Evolutionary conservation across 148 eudicot species (phyloP).

Genomic region (Camellia granthamiana): DNA sequence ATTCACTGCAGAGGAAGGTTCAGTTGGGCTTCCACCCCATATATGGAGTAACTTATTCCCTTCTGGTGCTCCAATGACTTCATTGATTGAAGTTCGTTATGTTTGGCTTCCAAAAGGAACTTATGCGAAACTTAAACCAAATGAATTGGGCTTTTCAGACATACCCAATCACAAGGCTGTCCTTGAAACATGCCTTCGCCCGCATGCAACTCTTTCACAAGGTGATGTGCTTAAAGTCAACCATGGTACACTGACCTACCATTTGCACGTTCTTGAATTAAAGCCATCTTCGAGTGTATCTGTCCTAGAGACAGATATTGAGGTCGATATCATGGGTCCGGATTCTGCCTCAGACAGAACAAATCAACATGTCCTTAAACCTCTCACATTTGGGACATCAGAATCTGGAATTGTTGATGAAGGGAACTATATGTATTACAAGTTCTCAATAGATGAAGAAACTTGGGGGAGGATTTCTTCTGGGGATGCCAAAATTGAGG

Average conservation of each 20-base stretch:
- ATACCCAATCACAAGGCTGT: conserved; percentile 96
- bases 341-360: conserved; percentile 43
- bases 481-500: conserved; percentile 50
- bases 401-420: conserved; percentile 69
- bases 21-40: conserved; percentile 75
- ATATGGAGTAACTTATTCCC: conserved; percentile 73
- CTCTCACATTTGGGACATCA: conserved; percentile 51
- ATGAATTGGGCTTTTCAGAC: conserved; percentile 65
- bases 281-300: conserved; percentile 84
- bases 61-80: conserved; percentile 28
- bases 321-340: conserved; percentile 72
- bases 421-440: conserved; percentile 73
- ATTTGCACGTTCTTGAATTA: conserved; percentile 72
- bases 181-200: conserved; percentile 89
- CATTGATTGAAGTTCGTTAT: conserved; percentile 69
- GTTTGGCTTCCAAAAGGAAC: conserved; percentile 81
- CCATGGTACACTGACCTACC: conserved; percentile 60
- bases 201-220: conserved; percentile 87
- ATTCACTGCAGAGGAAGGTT: conserved; percentile 87
- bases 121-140: conserved; percentile 82
- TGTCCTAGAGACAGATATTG: conserved; percentile 92
- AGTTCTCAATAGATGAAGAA: conserved; percentile 60
- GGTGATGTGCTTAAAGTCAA: conserved; percentile 62
- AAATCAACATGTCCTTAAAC: conserved; percentile 52
- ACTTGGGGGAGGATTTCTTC: conserved; percentile 56